Base-by-base conservation (phyloP, 1,284 basidiomycete genomes). In the Pascua guehoae region DNA sequence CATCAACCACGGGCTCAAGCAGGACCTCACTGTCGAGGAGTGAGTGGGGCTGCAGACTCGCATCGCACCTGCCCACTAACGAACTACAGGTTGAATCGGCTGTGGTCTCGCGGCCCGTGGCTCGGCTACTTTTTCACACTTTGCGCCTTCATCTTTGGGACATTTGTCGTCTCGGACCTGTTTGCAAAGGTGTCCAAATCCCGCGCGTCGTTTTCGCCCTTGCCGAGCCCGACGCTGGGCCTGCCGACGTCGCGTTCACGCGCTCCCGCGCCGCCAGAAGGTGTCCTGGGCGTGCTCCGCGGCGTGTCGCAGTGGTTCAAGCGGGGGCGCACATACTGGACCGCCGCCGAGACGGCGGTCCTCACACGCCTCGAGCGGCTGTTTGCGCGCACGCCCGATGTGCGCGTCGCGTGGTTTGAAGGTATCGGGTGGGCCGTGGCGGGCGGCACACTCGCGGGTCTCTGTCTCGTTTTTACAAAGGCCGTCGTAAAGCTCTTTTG, bases 401-500 rank as follows among this genome's bases (percentile, higher is more conserved):
- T 84, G 64, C 85, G 86, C 47, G 79, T 96, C 47, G 86, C 86
- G 5, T 95, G 91, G 88, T 86, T 89, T 14, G 82, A 93, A 47
- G 93, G 92, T 8, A 89, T 96, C 50, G 88, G 87, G 0, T 97
- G 92, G 92, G 88, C 90, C 2, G 91, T 90, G 57, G 86, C 86
- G 53, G 92, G 92, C 37, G 93, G 93, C 8, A 86, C 89, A 39
- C 79, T 97, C 38, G 91, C 91, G 1, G 93, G 93, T 3, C 86
- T 87, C 44, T 88, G 86, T 75, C 80, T 97, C 49, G 89, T 97
- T 2, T 94, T 96, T 69, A 91, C 93, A 1, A 95, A 95, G 74
- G 89, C 88, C 39, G 84, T 83, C 8, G 70, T 72, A 51, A 67
- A 72, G 62, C 60, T 68, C 50, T 59, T 71, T 39, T 58, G 61